Evolutionary conservation across 202 grass and related monocot genomes (phyloP).

Genomic region (Brachypodium distachyon): DNA sequence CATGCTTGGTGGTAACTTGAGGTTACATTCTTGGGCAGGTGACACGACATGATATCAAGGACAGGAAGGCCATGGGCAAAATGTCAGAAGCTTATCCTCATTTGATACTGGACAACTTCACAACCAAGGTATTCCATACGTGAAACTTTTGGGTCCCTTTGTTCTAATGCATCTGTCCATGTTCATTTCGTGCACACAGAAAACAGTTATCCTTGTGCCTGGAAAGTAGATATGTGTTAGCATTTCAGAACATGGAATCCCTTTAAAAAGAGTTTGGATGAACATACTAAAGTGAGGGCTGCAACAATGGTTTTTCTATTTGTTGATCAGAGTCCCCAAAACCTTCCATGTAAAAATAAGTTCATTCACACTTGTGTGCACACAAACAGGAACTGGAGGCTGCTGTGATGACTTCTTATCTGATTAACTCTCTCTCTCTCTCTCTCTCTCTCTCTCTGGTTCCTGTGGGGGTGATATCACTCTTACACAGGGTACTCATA

Average conservation of each 20-base stretch:
- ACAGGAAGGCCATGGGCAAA: constrained; percentile 81
- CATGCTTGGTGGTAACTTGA: neutral
- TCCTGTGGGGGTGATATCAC: neutral
- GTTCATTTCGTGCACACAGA: neutral
- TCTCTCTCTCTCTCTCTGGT: neutral
- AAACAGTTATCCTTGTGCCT: neutral
- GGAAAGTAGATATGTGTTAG: neutral
- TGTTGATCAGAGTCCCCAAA: neutral
- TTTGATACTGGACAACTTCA: constrained; percentile 80
- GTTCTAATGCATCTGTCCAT: neutral
- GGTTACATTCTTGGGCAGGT: constrained; percentile 35
- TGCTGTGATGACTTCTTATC: constrained; percentile 9
- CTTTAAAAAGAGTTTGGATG: neutral
- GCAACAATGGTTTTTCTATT: neutral
- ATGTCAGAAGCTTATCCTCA: constrained; percentile 98
- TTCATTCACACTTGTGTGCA: neutral
- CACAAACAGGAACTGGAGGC: neutral
- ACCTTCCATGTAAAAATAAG: neutral
- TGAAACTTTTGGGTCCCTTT: neutral
- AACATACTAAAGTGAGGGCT: neutral
- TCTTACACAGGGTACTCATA: neutral
- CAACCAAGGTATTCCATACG: constrained; percentile 39
- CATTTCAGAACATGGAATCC: no score
- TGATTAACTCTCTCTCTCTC: neutral
- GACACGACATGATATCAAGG: constrained; percentile 86